These are phyloP conservation scores for Fragosphaeria purpurea DNA, from an alignment of 2,329 filamentous ascomycete genomes.

Conservation along the genomic window DNA sequence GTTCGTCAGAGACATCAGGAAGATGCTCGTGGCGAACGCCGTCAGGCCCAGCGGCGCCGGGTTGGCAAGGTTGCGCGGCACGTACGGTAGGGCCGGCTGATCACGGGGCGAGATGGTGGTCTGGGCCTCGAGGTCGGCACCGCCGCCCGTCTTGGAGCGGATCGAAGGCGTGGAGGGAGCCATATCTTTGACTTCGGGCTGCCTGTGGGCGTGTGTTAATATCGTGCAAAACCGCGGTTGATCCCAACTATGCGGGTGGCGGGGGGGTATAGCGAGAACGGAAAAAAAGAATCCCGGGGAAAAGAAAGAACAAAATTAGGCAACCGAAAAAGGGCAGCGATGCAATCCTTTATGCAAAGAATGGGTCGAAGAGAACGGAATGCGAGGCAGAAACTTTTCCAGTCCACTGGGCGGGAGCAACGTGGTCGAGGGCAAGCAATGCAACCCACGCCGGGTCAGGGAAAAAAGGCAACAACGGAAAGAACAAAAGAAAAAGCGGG, in stretches of 20 bases:
- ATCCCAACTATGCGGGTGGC: background rate
- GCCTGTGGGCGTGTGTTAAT: background rate
- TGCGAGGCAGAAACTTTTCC: too few relatives aligned
- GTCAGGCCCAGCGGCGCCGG: slow-evolving; percentile 66
- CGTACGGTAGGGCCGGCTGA: slow-evolving; percentile 9
- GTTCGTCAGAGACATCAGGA: slow-evolving; percentile 67
- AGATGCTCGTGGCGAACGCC: slow-evolving; percentile 77
- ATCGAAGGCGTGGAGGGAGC: slow-evolving; percentile 7
- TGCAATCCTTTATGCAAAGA: slow-evolving; percentile 1
- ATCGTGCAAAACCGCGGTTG: background rate
- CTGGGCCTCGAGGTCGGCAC: slow-evolving; percentile 12
- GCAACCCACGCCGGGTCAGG: too few relatives aligned
- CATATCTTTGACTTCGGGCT: slow-evolving; percentile 1
- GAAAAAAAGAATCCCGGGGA: background rate
- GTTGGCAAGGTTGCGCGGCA: slow-evolving; percentile 48
- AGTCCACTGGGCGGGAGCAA: too few relatives aligned
- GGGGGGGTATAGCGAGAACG: background rate
- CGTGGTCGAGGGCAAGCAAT: too few relatives aligned
- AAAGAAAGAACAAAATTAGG: background rate
- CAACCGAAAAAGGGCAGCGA: background rate
- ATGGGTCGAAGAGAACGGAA: too few relatives aligned
- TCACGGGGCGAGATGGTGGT: slow-evolving; percentile 10
- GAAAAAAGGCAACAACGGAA: too few relatives aligned
- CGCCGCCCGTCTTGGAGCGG: slow-evolving; percentile 4
- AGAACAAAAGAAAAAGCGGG: too few relatives aligned